Conservation (phyloP, 2,329 filamentous ascomycete genomes). For the Fusarium sp. region DNA sequence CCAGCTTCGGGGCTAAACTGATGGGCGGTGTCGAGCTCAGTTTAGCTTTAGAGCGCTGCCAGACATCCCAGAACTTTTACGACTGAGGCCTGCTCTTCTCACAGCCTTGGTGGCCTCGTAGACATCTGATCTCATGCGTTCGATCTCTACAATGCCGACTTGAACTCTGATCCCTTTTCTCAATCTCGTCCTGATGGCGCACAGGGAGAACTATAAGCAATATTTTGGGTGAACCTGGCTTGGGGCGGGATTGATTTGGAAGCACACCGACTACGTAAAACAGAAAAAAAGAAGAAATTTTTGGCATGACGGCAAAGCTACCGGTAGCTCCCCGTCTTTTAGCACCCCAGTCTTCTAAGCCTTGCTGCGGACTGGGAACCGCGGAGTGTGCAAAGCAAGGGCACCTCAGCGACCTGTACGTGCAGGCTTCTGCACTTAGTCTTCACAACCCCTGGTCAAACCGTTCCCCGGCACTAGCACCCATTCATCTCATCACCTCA, state of each 20-base stretch:
- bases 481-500: conserved; percentile 42
- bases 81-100: conserved; percentile 43
- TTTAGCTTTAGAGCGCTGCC: conserved; percentile 44
- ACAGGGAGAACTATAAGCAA: conserved; percentile 1
- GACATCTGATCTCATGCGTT: conserved; percentile 23
- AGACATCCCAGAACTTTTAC: conserved; percentile 36
- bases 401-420: conserved; percentile 36
- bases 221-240: neutral
- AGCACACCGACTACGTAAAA: conserved; percentile 39
- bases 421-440: conserved; percentile 43
- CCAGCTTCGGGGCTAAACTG: conserved; percentile 45
- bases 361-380: conserved; percentile 45
- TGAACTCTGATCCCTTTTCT: neutral
- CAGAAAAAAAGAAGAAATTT: conserved; percentile 25
- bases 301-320: conserved; percentile 45
- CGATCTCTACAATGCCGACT: neutral
- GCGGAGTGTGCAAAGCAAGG: conserved; percentile 39
- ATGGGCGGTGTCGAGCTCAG: conserved; percentile 49
- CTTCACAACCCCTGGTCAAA: conserved; percentile 41
- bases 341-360: conserved; percentile 47
- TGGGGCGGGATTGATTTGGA: conserved; percentile 5
- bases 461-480: conserved; percentile 45
- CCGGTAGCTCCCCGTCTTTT: conserved; percentile 48
- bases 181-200: neutral
- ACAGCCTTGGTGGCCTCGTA: conserved; percentile 41